phyloP scores from a whole-genome alignment of 2,329 filamentous ascomycete genomes.

The Colletotrichum incanum region DNA sequence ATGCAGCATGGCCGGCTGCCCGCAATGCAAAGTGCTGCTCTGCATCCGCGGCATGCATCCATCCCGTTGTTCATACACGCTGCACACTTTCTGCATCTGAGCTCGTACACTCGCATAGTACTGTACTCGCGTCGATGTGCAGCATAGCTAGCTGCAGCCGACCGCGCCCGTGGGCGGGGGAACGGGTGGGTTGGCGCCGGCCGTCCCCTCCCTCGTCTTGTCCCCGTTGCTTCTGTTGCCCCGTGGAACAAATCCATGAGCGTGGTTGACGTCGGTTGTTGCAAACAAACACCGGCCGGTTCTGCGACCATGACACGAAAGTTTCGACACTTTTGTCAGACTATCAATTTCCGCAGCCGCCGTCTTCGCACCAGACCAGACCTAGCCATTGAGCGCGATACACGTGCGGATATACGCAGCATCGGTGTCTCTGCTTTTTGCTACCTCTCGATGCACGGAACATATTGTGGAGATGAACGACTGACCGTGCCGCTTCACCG shows the following conservation, averaged over 20 bases:
- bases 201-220: slow-evolving; percentile 10
- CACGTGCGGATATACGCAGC: slow-evolving; percentile 27
- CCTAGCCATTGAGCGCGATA: slow-evolving; percentile 30
- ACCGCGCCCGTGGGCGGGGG: slow-evolving; percentile 35
- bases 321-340: slow-evolving; percentile 24
- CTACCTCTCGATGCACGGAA: slow-evolving; percentile 28
- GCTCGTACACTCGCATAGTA: slow-evolving; percentile 20
- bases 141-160: slow-evolving; percentile 36
- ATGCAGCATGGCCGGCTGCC: slow-evolving; percentile 30
- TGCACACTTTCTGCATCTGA: slow-evolving; percentile 20
- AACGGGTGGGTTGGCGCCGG: slow-evolving; percentile 29
- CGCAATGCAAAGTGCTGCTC: slow-evolving; percentile 34
- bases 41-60: slow-evolving; percentile 29
- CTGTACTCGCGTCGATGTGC: slow-evolving; percentile 21
- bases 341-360: slow-evolving; percentile 26
- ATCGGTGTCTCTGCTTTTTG: slow-evolving; percentile 21
- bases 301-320: slow-evolving; percentile 12
- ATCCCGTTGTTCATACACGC: slow-evolving; percentile 3
- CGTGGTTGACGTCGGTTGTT: background rate
- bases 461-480: slow-evolving; percentile 41
- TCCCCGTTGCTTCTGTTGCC: slow-evolving; percentile 39
- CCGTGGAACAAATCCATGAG: slow-evolving; percentile 34
- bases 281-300: slow-evolving; percentile 31
- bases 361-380: background rate
- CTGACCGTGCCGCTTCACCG: slow-evolving; percentile 41